phyloP scores from a whole-genome alignment of 441 rosid species.

The Lepidium campestre region DNA sequence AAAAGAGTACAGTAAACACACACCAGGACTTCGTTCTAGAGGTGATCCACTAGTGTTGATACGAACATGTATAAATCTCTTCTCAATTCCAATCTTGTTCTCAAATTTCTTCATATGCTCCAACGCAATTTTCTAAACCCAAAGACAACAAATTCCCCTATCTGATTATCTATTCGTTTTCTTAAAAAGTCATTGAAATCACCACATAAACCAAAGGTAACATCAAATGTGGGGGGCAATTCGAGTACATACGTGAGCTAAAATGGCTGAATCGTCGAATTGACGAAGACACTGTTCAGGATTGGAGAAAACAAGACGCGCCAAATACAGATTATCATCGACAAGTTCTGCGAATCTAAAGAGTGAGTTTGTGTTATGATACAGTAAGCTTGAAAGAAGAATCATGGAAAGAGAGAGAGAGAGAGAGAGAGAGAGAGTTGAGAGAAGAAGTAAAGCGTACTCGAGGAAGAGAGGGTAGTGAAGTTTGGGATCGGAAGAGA shows the following conservation, averaged over 20 bases:
- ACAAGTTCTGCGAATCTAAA: conserved; percentile 70
- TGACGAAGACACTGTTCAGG: conserved; percentile 50
- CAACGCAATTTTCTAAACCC: conserved; percentile 58
- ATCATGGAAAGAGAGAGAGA: background rate
- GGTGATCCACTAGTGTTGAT: conserved; percentile 76
- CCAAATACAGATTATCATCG: conserved; percentile 56
- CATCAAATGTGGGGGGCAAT: no score
- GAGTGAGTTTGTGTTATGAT: background rate
- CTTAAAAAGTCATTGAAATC: no score
- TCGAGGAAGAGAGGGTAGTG: conserved; percentile 74
- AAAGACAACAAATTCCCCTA: conserved; percentile 6
- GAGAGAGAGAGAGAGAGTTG: background rate
- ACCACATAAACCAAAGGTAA: no score
- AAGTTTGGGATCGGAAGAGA: conserved; percentile 63
- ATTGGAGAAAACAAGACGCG: conserved; percentile 54
- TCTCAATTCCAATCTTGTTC: conserved; percentile 45
- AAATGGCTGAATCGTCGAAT: conserved; percentile 65
- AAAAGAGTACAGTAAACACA: background rate
- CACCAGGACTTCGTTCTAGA: conserved; percentile 73
- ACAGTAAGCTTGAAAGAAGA: background rate
- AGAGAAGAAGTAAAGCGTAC: conserved; percentile 27
- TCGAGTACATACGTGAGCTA: conserved; percentile 62
- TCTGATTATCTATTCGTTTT: background rate
- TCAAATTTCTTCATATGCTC: conserved; percentile 42
- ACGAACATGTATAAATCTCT: conserved; percentile 85